Base-by-base conservation (phyloP, 495 filamentous ascomycete species). In the Xylaria venustula region DNA sequence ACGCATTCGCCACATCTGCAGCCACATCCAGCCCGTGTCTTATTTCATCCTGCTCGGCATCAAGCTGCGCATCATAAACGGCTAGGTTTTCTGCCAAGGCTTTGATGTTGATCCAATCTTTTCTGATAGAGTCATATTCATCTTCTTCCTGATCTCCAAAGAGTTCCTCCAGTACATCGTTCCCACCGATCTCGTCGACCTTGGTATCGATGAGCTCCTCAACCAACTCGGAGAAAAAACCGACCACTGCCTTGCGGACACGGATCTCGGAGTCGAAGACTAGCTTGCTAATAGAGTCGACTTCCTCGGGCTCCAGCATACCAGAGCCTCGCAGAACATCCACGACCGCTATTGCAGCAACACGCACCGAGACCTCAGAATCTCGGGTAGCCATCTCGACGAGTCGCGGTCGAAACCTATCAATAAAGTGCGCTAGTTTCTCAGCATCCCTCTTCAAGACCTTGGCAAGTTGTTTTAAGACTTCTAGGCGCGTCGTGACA, bases 351-450 rank as follows among this genome's bases (percentile, higher is more conserved):
- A 98, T 86, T 2, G 90, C 85, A 14, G 85, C 79, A 11, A 90
- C 87, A 11, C 95, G 86, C 30, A 98, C 90, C 52, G 77, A 80
- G 23, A 87, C 70, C 59, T 98, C 94, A 0, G 81, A 81, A 72
- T 98, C 94, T 58, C 83, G 82, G 23, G 87, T 87, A 1, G 91
- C 92, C 83, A 98, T 97, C 75, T 98, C 94, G 12, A 98, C 89
- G 14, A 98, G 77, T n/a, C 95, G 86, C 1, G 85, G 77, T 34
- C 92, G 81, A 71, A 96, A 98, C 34, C 91, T 83, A 66, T 96
- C 93, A 14, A 91, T 97, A 65, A 98, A 98, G 54, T 89, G 87
- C 41, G 89, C 85, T 36, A 98, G 74, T 22, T 88, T 87, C 56
- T 85, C 86, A 23, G 91, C 79, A 63, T 93, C 91, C 50, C 92